Evolutionary conservation across 768 basidiomycete genomes (phyloP).

Genomic region (Lactarius indigo): DNA sequence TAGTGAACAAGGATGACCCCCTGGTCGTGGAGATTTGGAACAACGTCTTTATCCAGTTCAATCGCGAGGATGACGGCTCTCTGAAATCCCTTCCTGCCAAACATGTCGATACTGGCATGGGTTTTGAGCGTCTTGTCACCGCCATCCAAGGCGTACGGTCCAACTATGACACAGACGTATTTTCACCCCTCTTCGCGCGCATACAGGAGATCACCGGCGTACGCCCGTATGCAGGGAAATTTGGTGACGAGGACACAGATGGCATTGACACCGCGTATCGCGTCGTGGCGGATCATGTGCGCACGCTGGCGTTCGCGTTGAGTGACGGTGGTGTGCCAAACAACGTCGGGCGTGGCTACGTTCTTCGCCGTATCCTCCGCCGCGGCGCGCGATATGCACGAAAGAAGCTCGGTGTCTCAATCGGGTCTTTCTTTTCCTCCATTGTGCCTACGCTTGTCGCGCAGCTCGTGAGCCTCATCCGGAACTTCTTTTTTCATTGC

Average conservation of each 20-base stretch:
- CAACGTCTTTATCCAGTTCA: conserved; percentile 99
- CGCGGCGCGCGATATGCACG: conserved; percentile 94
- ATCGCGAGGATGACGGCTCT: conserved; percentile 86
- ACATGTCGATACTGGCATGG: conserved; percentile 99
- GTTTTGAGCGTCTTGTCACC: conserved; percentile 96
- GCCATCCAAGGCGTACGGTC: conserved; percentile 87
- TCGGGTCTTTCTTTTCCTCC: conserved; percentile 93
- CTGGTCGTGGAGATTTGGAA: conserved; percentile 99
- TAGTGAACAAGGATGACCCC: conserved; percentile 96
- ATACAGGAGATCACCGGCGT: conserved; percentile 89
- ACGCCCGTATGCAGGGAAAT: conserved; percentile 82
- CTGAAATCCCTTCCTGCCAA: conserved; percentile 80
- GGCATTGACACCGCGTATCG: conserved; percentile 98
- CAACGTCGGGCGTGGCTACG: conserved; percentile 95
- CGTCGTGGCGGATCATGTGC: conserved; percentile 93
- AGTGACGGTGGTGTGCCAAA: conserved; percentile 96
- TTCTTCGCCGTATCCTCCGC: conserved; percentile 89
- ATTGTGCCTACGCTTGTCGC: conserved; percentile 87
- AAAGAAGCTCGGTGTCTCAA: conserved; percentile 89
- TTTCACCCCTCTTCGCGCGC: conserved; percentile 80
- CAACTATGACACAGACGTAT: conserved; percentile 98
- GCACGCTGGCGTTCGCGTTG: conserved; percentile 92
- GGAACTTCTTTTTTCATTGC: neutral
- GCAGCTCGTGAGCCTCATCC: conserved; percentile 60
- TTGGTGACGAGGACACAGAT: conserved; percentile 92